Evolutionary conservation across 805 yeast genomes (phyloP).

Genomic region (Yarrowia hollandica): DNA sequence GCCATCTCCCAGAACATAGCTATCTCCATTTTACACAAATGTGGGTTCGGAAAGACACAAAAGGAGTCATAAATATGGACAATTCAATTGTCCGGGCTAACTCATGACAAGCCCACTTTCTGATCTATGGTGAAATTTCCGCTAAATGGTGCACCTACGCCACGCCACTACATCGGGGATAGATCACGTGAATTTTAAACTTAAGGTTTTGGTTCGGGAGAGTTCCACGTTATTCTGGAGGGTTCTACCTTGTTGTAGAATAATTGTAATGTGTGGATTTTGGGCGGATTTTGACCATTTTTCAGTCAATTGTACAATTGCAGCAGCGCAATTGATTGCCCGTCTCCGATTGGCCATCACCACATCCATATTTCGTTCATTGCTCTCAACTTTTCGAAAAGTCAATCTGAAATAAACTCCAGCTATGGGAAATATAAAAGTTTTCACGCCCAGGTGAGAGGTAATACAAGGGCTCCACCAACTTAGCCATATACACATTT

Average conservation of each 20-base stretch:
- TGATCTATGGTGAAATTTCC: too few species aligned
- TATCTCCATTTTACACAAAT: too few species aligned
- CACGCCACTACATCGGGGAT: not conserved
- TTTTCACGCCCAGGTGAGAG: conserved; percentile 11
- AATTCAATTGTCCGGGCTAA: too few species aligned
- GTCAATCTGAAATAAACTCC: not conserved
- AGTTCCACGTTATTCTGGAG: conserved; percentile 28
- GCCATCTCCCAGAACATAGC: too few species aligned
- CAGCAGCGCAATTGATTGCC: too few species aligned
- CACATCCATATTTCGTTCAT: not conserved
- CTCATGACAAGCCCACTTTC: too few species aligned
- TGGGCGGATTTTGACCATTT: not conserved
- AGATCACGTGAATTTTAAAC: conserved; percentile 3
- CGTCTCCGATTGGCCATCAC: not conserved
- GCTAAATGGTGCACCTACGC: too few species aligned
- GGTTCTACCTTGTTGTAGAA: conserved; percentile 6
- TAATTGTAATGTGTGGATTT: not conserved
- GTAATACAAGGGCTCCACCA: not conserved
- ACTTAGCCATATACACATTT: conserved; percentile 7
- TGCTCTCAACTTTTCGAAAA: conserved; percentile 28
- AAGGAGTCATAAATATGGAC: too few species aligned
- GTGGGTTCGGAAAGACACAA: too few species aligned
- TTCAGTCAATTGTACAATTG: not conserved
- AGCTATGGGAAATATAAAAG: conserved; percentile 17
- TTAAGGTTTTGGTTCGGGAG: conserved; percentile 15